Percentiles rank a stretch among this genome's conserved stretches.
phyloP scores from a whole-genome alignment of 1,139 yeast genomes.

The Yamadazyma conglobata region DNA sequence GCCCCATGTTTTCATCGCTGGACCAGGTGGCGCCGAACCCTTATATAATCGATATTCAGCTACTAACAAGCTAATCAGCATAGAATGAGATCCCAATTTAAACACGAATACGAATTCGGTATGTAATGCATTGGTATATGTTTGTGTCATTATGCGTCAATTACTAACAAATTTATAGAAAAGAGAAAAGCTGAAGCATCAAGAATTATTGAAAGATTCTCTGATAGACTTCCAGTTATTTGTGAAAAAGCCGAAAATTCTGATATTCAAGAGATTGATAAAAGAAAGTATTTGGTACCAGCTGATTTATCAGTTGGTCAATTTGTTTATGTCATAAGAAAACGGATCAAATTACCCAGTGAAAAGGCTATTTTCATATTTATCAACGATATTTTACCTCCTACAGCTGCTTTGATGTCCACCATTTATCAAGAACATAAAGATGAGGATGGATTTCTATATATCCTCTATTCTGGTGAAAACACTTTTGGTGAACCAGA shows the following conservation, averaged over 20 bases:
- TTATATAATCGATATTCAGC: no score
- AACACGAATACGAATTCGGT: constrained; percentile 81
- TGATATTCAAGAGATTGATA: constrained; percentile 93
- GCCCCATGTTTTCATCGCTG: no score
- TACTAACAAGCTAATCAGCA: constrained; percentile 8
- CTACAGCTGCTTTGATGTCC: constrained; percentile 96
- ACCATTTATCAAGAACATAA: constrained; percentile 93
- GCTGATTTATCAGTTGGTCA: constrained; percentile 96
- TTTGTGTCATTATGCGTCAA: not conserved
- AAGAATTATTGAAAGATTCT: constrained; percentile 84
- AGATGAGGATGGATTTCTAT: constrained; percentile 95
- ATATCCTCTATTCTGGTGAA: constrained; percentile 87
- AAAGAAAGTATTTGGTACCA: constrained; percentile 94
- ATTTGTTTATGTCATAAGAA: constrained; percentile 94
- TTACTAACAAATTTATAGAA: constrained; percentile 38
- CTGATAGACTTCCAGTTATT: constrained; percentile 91
- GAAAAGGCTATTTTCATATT: constrained; percentile 97
- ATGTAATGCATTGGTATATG: constrained; percentile 8
- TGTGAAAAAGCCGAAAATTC: constrained; percentile 98
- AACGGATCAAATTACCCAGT: constrained; percentile 91
- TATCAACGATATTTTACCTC: constrained; percentile 94
- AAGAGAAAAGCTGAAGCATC: constrained; percentile 95
- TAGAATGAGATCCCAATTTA: constrained; percentile 81
- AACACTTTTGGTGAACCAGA: constrained; percentile 64
- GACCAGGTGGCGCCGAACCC: no score